These are phyloP conservation scores for Mycena polygramma DNA, from an alignment of 768 basidiomycete genomes.

Conservation along the genomic window DNA sequence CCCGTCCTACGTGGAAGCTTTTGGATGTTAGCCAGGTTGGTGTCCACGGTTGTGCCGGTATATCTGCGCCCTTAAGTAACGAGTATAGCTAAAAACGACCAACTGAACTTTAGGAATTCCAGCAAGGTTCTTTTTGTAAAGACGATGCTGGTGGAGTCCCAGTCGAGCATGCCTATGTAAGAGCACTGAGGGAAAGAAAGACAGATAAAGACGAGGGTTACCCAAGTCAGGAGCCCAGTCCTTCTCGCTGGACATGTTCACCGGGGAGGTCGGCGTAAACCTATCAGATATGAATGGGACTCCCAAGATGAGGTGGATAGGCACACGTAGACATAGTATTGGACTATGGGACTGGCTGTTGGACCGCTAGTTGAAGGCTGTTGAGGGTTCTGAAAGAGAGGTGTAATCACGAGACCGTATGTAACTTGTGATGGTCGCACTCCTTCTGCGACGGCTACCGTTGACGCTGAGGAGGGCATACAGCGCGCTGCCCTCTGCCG, in stretches of 20 bases:
- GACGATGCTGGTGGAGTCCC: conserved; percentile 81
- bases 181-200: background rate
- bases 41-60: conserved; percentile 80
- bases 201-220: conserved; percentile 44
- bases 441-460: background rate
- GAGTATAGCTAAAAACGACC: conserved; percentile 35
- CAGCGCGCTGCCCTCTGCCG: conserved; percentile 50
- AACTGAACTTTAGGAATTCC: conserved; percentile 85
- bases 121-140: conserved; percentile 84
- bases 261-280: conserved; percentile 62
- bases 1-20: conserved; percentile 76
- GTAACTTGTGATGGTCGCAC: background rate
- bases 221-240: conserved; percentile 81
- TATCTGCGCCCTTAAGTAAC: conserved; percentile 11
- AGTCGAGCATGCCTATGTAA: conserved; percentile 78
- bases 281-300: background rate
- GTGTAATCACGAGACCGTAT: conserved; percentile 24
- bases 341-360: no score
- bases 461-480: conserved; percentile 21
- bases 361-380: background rate
- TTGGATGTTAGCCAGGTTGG: conserved; percentile 78
- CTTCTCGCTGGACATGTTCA: conserved; percentile 77
- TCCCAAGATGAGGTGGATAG: background rate
- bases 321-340: conserved; percentile 31
- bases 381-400: background rate